phyloP scores from a whole-genome alignment of 805 yeast species.

The Saccharomycopsis sp. region DNA sequence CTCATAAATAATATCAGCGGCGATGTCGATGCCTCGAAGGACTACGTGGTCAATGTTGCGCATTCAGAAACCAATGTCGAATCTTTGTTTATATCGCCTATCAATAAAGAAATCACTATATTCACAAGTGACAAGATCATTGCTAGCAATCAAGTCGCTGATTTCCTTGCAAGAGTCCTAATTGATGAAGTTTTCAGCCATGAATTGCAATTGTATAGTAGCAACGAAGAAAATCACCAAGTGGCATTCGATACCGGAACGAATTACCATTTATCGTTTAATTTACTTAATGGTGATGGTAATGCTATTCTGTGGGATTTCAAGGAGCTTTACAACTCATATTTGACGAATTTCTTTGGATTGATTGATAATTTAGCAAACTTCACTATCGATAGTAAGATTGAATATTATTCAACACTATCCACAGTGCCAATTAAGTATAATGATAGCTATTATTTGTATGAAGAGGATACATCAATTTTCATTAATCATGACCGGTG shows the following conservation, averaged over 20 bases:
- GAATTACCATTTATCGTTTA: constrained; percentile 66
- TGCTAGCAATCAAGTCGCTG: constrained; percentile 42
- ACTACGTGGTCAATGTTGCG: constrained; percentile 35
- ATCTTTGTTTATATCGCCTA: constrained; percentile 31
- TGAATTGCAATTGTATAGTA: constrained; percentile 25
- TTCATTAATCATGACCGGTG: constrained; percentile 81
- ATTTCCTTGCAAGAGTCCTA: constrained; percentile 33
- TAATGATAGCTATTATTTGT: constrained; percentile 28
- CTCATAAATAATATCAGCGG: constrained; percentile 20
- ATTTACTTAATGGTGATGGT: constrained; percentile 66
- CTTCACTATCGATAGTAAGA: constrained; percentile 72
- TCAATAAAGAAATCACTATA: constrained; percentile 28
- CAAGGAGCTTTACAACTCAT: constrained; percentile 40
- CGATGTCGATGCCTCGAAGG: constrained; percentile 25
- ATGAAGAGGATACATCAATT: constrained; percentile 25
- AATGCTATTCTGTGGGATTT: constrained; percentile 69
- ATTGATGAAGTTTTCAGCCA: constrained; percentile 27
- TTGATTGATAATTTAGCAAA: constrained; percentile 51
- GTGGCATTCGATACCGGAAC: constrained; percentile 35
- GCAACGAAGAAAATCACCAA: neutral
- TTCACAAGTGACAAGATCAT: constrained; percentile 33
- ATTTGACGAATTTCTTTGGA: constrained; percentile 50
- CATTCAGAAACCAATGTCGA: constrained; percentile 27
- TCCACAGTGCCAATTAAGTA: constrained; percentile 15
- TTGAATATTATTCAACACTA: constrained; percentile 57